Evolutionary conservation across 805 yeast species (phyloP), one percentile per base, ranked within the genome.

Genomic region (Metschnikowia rubicola): DNA sequence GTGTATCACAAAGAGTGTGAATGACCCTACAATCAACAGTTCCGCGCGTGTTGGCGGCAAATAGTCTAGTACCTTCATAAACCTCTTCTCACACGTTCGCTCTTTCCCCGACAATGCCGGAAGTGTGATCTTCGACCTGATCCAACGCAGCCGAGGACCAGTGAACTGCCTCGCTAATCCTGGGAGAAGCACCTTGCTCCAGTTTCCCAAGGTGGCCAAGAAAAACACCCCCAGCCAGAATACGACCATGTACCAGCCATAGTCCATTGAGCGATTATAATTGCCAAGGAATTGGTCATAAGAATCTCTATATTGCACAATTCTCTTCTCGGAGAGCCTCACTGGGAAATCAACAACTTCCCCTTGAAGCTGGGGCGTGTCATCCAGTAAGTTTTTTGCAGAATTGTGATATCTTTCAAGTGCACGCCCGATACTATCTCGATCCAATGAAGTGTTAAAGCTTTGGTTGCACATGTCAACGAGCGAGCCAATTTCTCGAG

Each of bases 201-300:
- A 70, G 50, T 71, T 67, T 1, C 60, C 58, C 1, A 61, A 26
- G 5, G 66, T 58, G 2, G 62, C 68, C 2, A 61, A 11, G 0
- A 47, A 28, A 30, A 66, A 60, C 2, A 67, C 63, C 0, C 52
- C 47, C 3, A 54, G 47, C 77, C 77, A 72, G 48, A 60, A 72
- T 3, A 55, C 28, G 1, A 63, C 57, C 36, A 70, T 39, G 39
- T 56, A 56, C 29, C 58, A 61, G 15, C 75, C 66, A 52, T 42
- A 12, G 32, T 48, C 41, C 66, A 77, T 68, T 3, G 83, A 75
- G 19, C 64, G 64, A 44, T 69, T 71, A 46, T 68, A 70, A 57
- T 70, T 71, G 9, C 75, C 75, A 37, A 71, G 57, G 48, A 66
- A 71, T 41, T 65, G 71, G 38, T 64, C 68, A 48, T 67, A 70